Evolutionary conservation across 192 early-diverging fungal species (phyloP), one percentile per base, ranked within the genome.

Genomic region (Coemansia furcata): DNA sequence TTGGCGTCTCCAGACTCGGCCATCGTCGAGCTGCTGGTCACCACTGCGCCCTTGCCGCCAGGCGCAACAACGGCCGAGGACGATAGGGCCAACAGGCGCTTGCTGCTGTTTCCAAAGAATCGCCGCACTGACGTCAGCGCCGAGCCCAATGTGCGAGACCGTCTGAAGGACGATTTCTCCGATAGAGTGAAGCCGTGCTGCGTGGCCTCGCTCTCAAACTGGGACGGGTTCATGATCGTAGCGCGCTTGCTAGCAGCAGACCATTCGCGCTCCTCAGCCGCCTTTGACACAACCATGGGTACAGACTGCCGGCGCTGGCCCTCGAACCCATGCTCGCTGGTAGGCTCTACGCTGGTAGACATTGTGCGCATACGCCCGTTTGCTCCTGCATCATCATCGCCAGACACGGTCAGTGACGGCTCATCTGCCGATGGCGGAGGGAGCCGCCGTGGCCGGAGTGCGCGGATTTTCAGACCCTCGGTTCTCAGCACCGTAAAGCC

Each of bases 401-500:
- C 3, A 12, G 36, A 14, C 15, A 47, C 33, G 15, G 35, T 15
- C 36, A 30, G 65, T 52, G 36, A n/a, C 29, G 35, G 26, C 32
- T 63, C 29, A 29, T 30, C 50, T 9, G 21, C 9, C 10, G 21
- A 10, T 54, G 50, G 50, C 50, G 50, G 50, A 23, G 60, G 70
- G 23, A 65, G 66, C 44, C 74, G 69, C 14, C 72, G 75, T 4
- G 80, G 80, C 15, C 80, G 74, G 60, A 77, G 69, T 6, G 74
- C 80, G 8, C 80, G 75, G 44, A 83, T 83, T 70, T 78, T 77
- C 12, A 83, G 68, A 30, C 73, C 80, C 52, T 83, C 75, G 33
- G 75, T 83, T 47, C 74, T 74, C 32, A 78, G 66, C 23, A 83
- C 76, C 5, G 76, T 83, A 39, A 83, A 83, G 66, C 80, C 80